Base-by-base conservation (phyloP, 2,329 filamentous ascomycete genomes). In the Trichoderma sp. region DNA sequence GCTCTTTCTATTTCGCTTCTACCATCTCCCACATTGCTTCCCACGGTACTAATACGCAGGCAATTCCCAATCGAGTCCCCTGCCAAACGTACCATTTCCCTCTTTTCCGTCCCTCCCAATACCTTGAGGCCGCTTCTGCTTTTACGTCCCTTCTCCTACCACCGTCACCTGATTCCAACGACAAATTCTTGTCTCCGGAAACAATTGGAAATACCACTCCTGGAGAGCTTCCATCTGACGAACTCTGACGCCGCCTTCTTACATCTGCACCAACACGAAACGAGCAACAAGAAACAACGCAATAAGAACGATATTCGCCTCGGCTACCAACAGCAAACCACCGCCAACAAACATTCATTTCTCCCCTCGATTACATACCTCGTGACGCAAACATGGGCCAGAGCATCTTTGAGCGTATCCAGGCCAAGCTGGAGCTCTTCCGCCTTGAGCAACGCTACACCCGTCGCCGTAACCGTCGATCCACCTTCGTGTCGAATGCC, bases 371-470 rank as follows among this genome's bases (percentile, higher is more conserved):
- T 5, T 47, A n/a, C 6, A 50, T 15, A 12, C 12, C 7, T n/a
- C 41, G 59, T 57, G 67, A 68, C 70, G 69, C 71, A 69, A 74
- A 56, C 70, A 83, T 83, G 81, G 81, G 79, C 58, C 78, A 81
- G 72, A 81, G 80, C 71, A 73, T 88, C 72, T 73, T 89, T 71
- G 82, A 86, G 67, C 82, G 84, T 75, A 83, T 88, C 75, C 83
- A 88, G 71, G 83, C 85, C 67, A 87, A 90, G 82, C 82, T 96
- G 73, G 93, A 98, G 83, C 87, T 98, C 74, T 95, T 96, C 83
- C 91, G 93, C 57, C 89, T 98, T 71, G 94, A 98, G 81, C 90
- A 97, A 81, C 90, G 92, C 72, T 98, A 98, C 83, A 96, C 93
- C 59, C 90, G 90, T 73, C 90, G 92, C 76, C 92, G 94, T 73